These are phyloP conservation scores for Larix kaempferi DNA, from an alignment of 75 land plant species.

Conservation along the genomic window DNA sequence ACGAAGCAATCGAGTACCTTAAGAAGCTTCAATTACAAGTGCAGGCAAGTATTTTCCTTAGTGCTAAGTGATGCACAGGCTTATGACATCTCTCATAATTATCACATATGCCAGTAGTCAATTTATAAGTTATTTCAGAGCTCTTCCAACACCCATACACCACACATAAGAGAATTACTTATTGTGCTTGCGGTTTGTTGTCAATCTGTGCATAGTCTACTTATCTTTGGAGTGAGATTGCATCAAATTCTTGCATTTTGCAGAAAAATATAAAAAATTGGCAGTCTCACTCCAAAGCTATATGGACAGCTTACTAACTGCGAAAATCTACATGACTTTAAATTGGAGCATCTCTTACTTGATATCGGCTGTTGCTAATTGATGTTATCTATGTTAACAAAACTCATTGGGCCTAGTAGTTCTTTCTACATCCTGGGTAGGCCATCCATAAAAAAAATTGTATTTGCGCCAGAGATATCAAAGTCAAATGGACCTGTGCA, in stretches of 20 bases:
- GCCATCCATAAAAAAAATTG: too few relatives aligned
- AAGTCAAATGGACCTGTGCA: too few relatives aligned
- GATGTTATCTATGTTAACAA: not conserved
- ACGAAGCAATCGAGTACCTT: slow-evolving; percentile 69
- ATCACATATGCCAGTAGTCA: not conserved
- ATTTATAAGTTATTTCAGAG: not conserved
- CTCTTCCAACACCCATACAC: not conserved
- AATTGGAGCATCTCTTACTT: not conserved
- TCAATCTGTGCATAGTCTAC: not conserved
- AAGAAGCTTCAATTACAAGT: slow-evolving; percentile 60
- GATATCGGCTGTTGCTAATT: not conserved
- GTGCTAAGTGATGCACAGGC: slow-evolving; percentile 1
- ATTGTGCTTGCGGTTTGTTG: not conserved
- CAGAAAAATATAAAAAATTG: too few relatives aligned
- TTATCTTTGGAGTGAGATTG: too few relatives aligned
- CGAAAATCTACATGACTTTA: too few relatives aligned
- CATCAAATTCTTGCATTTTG: too few relatives aligned
- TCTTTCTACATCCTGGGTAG: too few relatives aligned
- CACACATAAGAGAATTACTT: not conserved
- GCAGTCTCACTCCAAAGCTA: too few relatives aligned
- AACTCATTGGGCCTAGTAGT: too few relatives aligned
- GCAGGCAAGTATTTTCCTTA: slow-evolving; percentile 19
- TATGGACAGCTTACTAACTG: too few relatives aligned
- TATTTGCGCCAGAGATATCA: too few relatives aligned
- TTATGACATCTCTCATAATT: not conserved